Evolutionary conservation across 2,329 filamentous ascomycete species (phyloP), one percentile per base, ranked within the genome.

Genomic region (Fusarium goolgardi): DNA sequence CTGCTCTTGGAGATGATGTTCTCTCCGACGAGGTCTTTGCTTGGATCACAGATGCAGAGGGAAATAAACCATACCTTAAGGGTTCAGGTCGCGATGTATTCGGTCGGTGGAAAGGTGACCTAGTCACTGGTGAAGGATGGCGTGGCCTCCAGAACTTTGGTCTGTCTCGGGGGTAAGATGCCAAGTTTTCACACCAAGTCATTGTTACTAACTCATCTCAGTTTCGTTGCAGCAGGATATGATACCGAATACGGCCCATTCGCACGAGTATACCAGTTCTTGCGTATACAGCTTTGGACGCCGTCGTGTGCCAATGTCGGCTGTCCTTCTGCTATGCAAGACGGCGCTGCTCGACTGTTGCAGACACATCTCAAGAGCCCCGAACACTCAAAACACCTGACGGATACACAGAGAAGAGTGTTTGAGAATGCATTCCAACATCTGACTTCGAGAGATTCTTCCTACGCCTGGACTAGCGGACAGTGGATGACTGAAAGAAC

Each of bases 401-500:
- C 73, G 1, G 47, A 65, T 6, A 64, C 74, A 3, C 75, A 81
- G 63, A 77, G 78, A 10, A 67, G 69, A 20, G 83, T 88, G 1
- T 82, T 88, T 47, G 78, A 83, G 37, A 81, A 85, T 40, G 85
- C 85, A 5, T 87, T 83, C 65, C 72, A 78, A 8, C 83, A 84
- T 15, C 78, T 91, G 5, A 86, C 80, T 2, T 86, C 84, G 6
- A 80, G 85, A 6, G 82, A 90, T 25, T 72, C 78, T 0, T 43
- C 31, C 6, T 67, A 77, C 20, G 85, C 86, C 1, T 93, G 90
- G 90, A 93, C 90, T 0, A 90, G 86, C 40, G 90, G 90, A 0
- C 90, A 93, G 75, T 93, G 91, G 90, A 92, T 93, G 90, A 93
- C 90, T 0, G 90, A 92, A 70, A 82, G 90, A 4, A 82, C 84